A percentile compares a stretch with the other conserved stretches of the same genome.
Conservation (phyloP, 176 grass and related monocot species). For the Raddia distichophylla region DNA sequence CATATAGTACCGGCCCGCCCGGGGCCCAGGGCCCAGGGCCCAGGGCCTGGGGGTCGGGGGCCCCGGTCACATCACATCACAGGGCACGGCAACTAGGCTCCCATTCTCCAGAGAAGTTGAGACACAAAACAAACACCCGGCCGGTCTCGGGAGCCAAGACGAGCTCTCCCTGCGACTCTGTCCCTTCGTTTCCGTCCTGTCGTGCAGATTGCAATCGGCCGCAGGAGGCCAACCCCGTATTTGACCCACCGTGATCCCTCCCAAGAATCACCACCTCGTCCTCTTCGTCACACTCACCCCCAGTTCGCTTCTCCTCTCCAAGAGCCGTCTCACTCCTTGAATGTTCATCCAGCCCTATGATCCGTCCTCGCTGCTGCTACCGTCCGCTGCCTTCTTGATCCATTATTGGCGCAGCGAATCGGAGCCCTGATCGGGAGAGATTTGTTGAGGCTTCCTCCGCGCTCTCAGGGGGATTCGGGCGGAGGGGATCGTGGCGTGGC, state of each 20-base stretch:
- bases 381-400: slow-evolving; percentile 38
- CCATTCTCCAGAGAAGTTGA: too few species aligned
- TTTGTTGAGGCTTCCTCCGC: slow-evolving; percentile 23
- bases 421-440: slow-evolving; percentile 11
- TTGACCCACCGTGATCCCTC: slow-evolving; percentile 26
- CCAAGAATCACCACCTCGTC: neutral
- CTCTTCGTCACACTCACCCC: neutral
- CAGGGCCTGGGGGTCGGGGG: too few species aligned
- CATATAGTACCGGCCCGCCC: too few species aligned
- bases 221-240: neutral
- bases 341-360: slow-evolving; percentile 28
- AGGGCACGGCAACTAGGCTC: too few species aligned
- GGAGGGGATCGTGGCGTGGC: neutral
- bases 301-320: neutral
- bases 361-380: slow-evolving; percentile 25
- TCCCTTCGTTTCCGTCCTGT: slow-evolving; percentile 34
- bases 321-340: neutral
- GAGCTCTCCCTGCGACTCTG: neutral
- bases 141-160: slow-evolving; percentile 20
- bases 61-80: too few species aligned
- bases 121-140: slow-evolving; percentile 6
- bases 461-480: slow-evolving; percentile 20
- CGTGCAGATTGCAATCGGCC: slow-evolving; percentile 30
- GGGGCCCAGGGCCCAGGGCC: too few species aligned
- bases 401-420: slow-evolving; percentile 2